A percentile compares a stretch with the other conserved stretches of the same genome.
Conservation (phyloP, 2,329 filamentous ascomycete genomes). For the Paecilomyces sp. region DNA sequence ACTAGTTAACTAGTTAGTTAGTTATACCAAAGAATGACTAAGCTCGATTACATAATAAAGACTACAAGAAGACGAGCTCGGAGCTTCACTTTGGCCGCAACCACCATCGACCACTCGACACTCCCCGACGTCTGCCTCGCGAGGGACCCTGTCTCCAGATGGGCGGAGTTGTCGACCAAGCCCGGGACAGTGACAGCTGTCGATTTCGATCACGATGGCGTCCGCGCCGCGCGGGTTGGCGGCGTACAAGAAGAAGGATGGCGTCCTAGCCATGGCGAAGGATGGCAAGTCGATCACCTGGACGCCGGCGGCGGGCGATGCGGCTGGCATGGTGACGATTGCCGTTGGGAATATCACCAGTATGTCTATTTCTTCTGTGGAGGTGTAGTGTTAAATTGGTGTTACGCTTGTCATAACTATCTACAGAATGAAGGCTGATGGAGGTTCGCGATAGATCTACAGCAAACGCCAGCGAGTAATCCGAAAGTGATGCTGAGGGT, state of each 20-base stretch:
- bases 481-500: conserved; percentile 93
- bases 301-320: conserved; percentile 60
- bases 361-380: conserved; percentile 29
- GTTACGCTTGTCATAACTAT: neutral
- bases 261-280: conserved; percentile 65
- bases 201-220: conserved; percentile 25
- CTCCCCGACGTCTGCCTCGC: neutral
- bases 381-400: too few relatives aligned
- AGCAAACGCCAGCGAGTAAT: conserved; percentile 84
- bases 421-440: neutral
- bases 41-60: too few relatives aligned
- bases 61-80: neutral
- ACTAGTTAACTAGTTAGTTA: too few relatives aligned
- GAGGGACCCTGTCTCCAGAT: conserved; percentile 18
- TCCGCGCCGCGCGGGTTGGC: conserved; percentile 53
- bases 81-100: neutral
- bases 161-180: conserved; percentile 24
- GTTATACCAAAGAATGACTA: too few relatives aligned
- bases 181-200: conserved; percentile 32
- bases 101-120: neutral
- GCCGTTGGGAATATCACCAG: conserved; percentile 72
- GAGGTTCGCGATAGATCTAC: conserved; percentile 57
- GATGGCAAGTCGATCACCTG: conserved; percentile 73
- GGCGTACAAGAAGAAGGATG: conserved; percentile 94
- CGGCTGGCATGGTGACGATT: conserved; percentile 61